Conservation (phyloP, 352 stramenopile genomes). For the Phytophthora citrophthora region DNA sequence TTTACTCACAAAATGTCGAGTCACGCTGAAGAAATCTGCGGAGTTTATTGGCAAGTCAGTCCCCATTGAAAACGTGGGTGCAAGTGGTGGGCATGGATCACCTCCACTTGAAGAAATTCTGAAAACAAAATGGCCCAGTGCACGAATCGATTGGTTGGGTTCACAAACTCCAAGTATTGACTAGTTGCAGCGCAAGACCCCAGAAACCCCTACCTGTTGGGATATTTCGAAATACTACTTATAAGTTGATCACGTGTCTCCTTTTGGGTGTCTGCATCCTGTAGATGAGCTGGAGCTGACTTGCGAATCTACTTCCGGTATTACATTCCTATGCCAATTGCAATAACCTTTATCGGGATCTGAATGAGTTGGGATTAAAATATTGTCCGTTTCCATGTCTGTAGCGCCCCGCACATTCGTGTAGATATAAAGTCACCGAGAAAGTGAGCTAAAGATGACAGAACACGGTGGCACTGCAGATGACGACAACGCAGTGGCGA, state of each 20-base stretch:
- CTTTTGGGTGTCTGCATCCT: too few species aligned
- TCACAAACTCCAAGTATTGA: slow-evolving; percentile 53
- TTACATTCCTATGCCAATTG: too few species aligned
- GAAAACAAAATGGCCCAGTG: slow-evolving; percentile 74
- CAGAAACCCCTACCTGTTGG: too few species aligned
- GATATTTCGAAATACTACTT: too few species aligned
- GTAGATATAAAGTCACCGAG: neutral
- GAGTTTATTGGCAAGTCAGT: slow-evolving; percentile 78
- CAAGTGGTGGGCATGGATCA: slow-evolving; percentile 51
- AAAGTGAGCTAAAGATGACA: neutral
- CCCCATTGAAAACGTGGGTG: slow-evolving; percentile 50
- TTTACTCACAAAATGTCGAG: slow-evolving; percentile 48
- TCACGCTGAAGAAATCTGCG: slow-evolving; percentile 39
- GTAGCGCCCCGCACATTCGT: too few species aligned
- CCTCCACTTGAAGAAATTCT: slow-evolving; percentile 78
- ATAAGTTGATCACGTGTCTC: too few species aligned
- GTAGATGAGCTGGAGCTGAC: too few species aligned
- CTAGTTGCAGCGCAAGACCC: slow-evolving; percentile 17
- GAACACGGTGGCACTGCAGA: neutral
- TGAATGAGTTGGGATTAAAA: too few species aligned
- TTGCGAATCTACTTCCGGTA: too few species aligned
- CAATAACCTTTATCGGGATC: too few species aligned
- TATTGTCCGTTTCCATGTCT: too few species aligned
- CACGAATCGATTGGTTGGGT: slow-evolving; percentile 57
- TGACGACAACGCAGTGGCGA: neutral